A percentile compares a stretch with the other conserved stretches of the same genome.
Evolutionary conservation across 805 yeast genomes (phyloP).

Genomic region (Starmerella vitae): DNA sequence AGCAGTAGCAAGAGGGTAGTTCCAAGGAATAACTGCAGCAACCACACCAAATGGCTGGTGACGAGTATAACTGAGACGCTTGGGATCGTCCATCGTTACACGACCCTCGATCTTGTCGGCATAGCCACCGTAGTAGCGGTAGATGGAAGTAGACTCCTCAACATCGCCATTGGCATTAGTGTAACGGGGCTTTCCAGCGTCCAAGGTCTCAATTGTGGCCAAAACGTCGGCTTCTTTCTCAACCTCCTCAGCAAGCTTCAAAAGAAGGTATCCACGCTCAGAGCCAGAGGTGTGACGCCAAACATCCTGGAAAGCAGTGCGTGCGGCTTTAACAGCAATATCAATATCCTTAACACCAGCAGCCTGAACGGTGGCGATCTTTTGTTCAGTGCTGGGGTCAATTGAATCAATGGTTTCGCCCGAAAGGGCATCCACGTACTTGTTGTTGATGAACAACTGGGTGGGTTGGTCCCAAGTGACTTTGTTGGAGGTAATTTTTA

Average conservation of each 20-base stretch:
- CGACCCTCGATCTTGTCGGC: conserved; percentile 78
- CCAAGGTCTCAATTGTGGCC: conserved; percentile 72
- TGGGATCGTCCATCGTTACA: conserved; percentile 56
- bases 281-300: conserved; percentile 64
- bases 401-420: conserved; percentile 48
- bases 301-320: conserved; percentile 49
- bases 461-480: conserved; percentile 61
- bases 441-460: conserved; percentile 69
- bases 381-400: conserved; percentile 64
- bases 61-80: conserved; percentile 64
- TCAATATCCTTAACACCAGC: conserved; percentile 72
- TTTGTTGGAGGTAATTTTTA: conserved; percentile 32
- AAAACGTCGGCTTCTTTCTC: conserved; percentile 59
- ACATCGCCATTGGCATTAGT: conserved; percentile 61
- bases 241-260: conserved; percentile 62
- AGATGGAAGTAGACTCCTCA: conserved; percentile 48
- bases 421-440: conserved; percentile 37
- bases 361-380: conserved; percentile 53
- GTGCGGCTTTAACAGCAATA: conserved; percentile 74
- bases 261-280: conserved; percentile 49
- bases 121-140: conserved; percentile 82
- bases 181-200: conserved; percentile 68
- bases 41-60: conserved; percentile 91
- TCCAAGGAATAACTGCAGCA: conserved; percentile 95
- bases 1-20: conserved; percentile 88